Evolutionary conservation across 2,329 filamentous ascomycete species (phyloP), one percentile per base, ranked within the genome.

Genomic region (Apiospora aurea): DNA sequence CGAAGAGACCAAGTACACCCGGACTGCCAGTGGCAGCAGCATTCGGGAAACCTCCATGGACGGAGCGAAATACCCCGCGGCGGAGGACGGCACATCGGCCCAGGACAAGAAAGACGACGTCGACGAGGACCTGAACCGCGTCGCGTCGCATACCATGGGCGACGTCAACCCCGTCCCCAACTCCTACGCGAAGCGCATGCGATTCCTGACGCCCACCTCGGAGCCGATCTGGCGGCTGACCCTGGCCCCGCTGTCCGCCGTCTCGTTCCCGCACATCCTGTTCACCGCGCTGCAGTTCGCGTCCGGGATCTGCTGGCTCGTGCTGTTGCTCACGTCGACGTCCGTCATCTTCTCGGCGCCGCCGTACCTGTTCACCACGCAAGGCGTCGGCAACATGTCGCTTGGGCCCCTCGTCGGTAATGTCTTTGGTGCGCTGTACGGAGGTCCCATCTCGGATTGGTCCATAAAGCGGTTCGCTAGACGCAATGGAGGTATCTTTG

Each of bases 221-320:
- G 71, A 72, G 46, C 47, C 69, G 4, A 43, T 71, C 1, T 64
- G 29, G 47, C 41, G 61, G 26, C 43, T 71, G 7, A 69, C 71
- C 13, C 38, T 69, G 8, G 69, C 70, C 1, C 67, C 71, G 2
- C 16, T 69, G n/a, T 57, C 38, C 41, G 53, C 26, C 69, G 29
- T 70, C 41, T 72, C 73, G 0, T 83, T 85, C 14, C 83, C 84
- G 0, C 81, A 83, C 0, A 80, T 85, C 13, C 67, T 82, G 34
- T 85, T 82, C 69, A 81, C 81, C 0, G 81, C 78, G 0, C 34
- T 85, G 0, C 81, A 84, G 66, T 84, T 84, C 61, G 83, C 82
- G 3, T 79, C 78, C 0, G 76, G 81, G 0, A 78, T 85, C 2
- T 79, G 77, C n/a, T 82, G 80, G 79, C 75, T 83, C 1, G 79